These are phyloP conservation scores for Strobilomyces echinocephalus DNA, from an alignment of 768 basidiomycete genomes.

Conservation along the genomic window DNA sequence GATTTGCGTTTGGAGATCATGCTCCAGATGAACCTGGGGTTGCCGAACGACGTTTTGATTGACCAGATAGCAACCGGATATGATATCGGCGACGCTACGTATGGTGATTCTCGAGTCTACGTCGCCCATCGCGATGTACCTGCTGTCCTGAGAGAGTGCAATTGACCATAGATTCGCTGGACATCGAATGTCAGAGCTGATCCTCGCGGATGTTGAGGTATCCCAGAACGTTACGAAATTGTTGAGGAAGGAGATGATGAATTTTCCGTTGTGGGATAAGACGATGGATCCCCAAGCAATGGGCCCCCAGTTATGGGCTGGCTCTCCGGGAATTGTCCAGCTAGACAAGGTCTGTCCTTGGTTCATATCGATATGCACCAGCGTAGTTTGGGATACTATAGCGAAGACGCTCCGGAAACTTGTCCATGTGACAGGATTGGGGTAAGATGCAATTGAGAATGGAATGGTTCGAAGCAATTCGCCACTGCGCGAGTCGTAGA, in stretches of 20 bases:
- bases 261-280: background rate
- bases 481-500: background rate
- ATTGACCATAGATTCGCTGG: background rate
- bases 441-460: background rate
- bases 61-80: background rate
- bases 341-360: background rate
- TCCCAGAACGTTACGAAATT: conserved; percentile 1
- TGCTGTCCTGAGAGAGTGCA: conserved; percentile 4
- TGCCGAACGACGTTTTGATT: background rate
- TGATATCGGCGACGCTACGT: background rate
- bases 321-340: background rate
- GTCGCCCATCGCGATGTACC: background rate
- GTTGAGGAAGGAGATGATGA: background rate
- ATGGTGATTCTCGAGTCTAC: background rate
- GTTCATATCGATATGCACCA: background rate
- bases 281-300: background rate
- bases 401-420: background rate
- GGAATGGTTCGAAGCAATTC: background rate
- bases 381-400: background rate
- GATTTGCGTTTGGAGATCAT: background rate
- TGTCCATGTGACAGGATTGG: background rate
- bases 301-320: background rate
- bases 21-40: background rate
- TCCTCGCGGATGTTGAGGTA: background rate
- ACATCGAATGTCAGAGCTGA: background rate